Evolutionary conservation across 306 rosid genomes (phyloP).

Genomic region (Chamaecrista fasciculata): DNA sequence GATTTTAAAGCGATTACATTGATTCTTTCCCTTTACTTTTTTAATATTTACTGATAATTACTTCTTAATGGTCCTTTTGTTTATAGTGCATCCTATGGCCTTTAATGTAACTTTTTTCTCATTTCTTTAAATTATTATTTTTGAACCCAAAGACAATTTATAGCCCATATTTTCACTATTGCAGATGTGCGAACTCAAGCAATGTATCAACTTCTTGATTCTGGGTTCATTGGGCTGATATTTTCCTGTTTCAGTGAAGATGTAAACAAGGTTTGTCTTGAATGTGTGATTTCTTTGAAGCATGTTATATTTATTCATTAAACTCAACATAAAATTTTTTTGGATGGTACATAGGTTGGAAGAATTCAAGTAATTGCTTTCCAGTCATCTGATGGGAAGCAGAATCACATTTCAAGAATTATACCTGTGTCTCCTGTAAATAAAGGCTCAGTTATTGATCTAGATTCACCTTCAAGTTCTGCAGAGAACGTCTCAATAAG

Average conservation of each 20-base stretch:
- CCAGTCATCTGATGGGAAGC: slow-evolving; percentile 94
- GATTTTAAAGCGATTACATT: not conserved
- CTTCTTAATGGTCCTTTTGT: not conserved
- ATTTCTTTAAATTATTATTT: not conserved
- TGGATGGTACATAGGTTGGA: slow-evolving; percentile 76
- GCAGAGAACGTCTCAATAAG: slow-evolving; percentile 50
- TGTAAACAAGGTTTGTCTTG: slow-evolving; percentile 64
- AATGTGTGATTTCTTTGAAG: slow-evolving; percentile 21
- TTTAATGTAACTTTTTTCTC: not conserved
- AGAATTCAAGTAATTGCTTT: slow-evolving; percentile 98
- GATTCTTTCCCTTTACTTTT: not conserved
- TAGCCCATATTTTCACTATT: slow-evolving; percentile 5
- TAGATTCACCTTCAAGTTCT: slow-evolving; percentile 89
- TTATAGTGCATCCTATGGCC: not conserved
- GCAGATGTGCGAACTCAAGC: slow-evolving; percentile 93
- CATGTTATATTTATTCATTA: slow-evolving; percentile 20
- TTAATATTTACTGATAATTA: not conserved
- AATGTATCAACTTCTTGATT: slow-evolving; percentile 95
- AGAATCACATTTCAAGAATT: slow-evolving; percentile 54
- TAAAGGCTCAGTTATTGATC: slow-evolving; percentile 70
- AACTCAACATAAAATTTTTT: too few relatives aligned
- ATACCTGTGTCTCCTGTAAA: slow-evolving; percentile 65
- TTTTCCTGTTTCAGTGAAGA: slow-evolving; percentile 96
- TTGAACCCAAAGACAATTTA: not conserved
- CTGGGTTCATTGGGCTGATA: slow-evolving; percentile 95